Evolutionary conservation across 768 basidiomycete genomes (phyloP).

Genomic region (Rhizopogon rudus): DNA sequence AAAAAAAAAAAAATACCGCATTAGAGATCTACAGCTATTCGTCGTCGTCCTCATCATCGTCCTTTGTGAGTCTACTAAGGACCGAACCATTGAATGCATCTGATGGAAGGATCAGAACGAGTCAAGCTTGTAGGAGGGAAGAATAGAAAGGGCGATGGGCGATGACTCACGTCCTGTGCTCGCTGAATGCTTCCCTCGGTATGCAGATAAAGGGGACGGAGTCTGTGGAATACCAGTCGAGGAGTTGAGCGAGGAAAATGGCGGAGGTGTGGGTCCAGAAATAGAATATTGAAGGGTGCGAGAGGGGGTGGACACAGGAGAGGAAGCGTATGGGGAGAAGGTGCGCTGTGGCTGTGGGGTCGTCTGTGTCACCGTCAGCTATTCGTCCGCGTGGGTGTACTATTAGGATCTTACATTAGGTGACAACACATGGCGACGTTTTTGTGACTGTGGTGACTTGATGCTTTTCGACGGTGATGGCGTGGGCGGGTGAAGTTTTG

Average conservation of each 20-base stretch:
- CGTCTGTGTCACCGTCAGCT: slow-evolving; percentile 7
- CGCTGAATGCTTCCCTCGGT: slow-evolving; percentile 31
- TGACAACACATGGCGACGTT: slow-evolving; percentile 19
- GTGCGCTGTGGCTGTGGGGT: slow-evolving; percentile 25
- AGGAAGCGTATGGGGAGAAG: slow-evolving; percentile 21
- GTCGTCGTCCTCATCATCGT: slow-evolving; percentile 24
- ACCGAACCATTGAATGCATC: slow-evolving; percentile 25
- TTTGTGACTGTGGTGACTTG: slow-evolving; percentile 20
- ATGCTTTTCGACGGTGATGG: slow-evolving; percentile 17
- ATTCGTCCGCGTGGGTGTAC: neutral
- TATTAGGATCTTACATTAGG: slow-evolving; percentile 1
- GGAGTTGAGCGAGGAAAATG: slow-evolving; percentile 28
- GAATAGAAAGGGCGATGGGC: neutral
- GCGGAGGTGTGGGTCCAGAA: slow-evolving; percentile 34
- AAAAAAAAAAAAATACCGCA: neutral
- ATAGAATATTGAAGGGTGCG: slow-evolving; percentile 29
- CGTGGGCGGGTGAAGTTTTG: slow-evolving; percentile 22
- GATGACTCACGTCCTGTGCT: slow-evolving; percentile 30
- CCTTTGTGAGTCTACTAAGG: slow-evolving; percentile 19
- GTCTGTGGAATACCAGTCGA: slow-evolving; percentile 28
- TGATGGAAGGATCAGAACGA: neutral
- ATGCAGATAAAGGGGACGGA: slow-evolving; percentile 34
- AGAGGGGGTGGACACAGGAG: slow-evolving; percentile 27
- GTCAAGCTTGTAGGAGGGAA: neutral
- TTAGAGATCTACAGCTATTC: neutral